Base-by-base conservation (phyloP, 1,284 basidiomycete species). In the Cerioporus squamosus region DNA sequence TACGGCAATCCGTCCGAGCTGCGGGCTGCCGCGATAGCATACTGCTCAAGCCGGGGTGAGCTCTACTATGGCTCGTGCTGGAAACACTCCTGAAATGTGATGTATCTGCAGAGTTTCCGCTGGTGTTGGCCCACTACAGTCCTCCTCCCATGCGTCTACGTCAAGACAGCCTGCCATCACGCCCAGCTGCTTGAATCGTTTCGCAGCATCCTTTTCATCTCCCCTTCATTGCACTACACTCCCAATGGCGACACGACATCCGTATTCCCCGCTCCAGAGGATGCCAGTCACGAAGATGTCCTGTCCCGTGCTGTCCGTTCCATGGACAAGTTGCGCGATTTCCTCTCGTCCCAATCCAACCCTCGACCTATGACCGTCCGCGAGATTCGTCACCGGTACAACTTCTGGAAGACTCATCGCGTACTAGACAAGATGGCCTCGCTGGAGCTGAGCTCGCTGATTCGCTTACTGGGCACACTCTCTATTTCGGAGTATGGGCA, bases 391-490 rank as follows among this genome's bases (percentile, higher is more conserved):
- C 69, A 70, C 17, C 67, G 77, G 36, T 82, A 80, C 59, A 64
- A 69, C 38, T 62, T 50, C 3, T 56, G 60, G 52, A 63, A 56
- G 38, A 33, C 52, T 14, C 46, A 51, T 6, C 44, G 36, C n/a
- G 47, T 56, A 12, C 51, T 64, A 8, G 52, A 44, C 5, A 61
- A 66, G 44, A 65, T 81, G 18, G 66, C 67, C 49, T 57, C 70
- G 2, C 55, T 51, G 26, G 73, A 74, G 39, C 66, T 79, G 52
- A 74, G 71, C 49, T 60, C 67, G 26, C 66, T 82, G 9, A 77
- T 82, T n/a, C 54, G 68, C 44, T 62, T 82, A 24, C 76, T 82
- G 62, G 80, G 80, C 8, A 75, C 79, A 3, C 65, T 82, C 26
- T 81, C 78, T 24, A 46, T 75, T 1, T 65, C 70, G 17, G 50